Conservation (phyloP, 768 basidiomycete genomes). For the Leccinum longicurvipes region DNA sequence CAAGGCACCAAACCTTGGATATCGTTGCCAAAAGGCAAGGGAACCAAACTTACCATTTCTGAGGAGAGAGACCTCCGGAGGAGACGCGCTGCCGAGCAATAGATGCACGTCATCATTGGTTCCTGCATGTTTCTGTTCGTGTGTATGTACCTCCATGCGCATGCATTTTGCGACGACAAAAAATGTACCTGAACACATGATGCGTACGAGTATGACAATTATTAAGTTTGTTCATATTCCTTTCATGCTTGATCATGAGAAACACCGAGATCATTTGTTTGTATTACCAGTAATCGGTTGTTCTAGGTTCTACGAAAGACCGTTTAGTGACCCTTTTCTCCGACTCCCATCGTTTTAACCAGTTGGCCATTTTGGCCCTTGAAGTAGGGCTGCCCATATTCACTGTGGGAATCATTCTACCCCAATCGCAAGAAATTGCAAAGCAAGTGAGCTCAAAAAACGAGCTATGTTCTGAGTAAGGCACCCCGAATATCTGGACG, state of each 20-base stretch:
- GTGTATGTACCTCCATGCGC: conserved; percentile 20
- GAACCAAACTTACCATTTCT: conserved; percentile 94
- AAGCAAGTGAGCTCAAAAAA: conserved; percentile 96
- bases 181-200: conserved; percentile 20
- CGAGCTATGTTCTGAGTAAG: conserved; percentile 94
- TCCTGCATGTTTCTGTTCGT: conserved; percentile 4
- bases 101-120: conserved; percentile 27
- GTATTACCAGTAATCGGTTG: conserved; percentile 45
- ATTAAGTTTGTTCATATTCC: not conserved
- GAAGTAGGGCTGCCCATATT: conserved; percentile 75
- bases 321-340: conserved; percentile 61
- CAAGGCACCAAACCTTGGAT: conserved; percentile 95
- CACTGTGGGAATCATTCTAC: conserved; percentile 92
- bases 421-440: conserved; percentile 83
- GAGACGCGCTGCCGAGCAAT: conserved; percentile 72
- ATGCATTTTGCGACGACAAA: conserved; percentile 16
- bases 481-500: conserved; percentile 76
- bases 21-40: conserved; percentile 96
- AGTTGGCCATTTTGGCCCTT: conserved; percentile 81
- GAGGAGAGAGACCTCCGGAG: conserved; percentile 94
- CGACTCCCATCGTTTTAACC: conserved; percentile 86
- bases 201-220: conserved; percentile 11
- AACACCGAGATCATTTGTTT: not conserved
- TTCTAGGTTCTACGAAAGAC: conserved; percentile 36
- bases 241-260: not conserved